Conservation (phyloP, 805 yeast genomes). For the Scheffersomyces stipitis region DNA sequence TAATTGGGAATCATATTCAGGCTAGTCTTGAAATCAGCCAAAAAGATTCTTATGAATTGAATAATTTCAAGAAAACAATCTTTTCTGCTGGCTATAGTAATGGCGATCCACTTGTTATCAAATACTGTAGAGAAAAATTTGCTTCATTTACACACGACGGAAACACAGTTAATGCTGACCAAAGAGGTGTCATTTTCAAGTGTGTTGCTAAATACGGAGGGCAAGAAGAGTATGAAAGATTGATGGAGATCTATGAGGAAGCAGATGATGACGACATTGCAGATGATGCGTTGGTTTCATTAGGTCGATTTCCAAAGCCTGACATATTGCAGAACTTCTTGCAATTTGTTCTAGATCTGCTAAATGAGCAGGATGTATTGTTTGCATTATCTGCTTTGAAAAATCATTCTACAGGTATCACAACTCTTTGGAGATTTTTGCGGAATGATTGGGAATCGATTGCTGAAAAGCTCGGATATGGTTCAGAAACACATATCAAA, state of each 20-base stretch:
- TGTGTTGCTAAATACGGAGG: slow-evolving; percentile 69
- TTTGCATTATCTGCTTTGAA: slow-evolving; percentile 76
- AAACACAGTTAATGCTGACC: slow-evolving; percentile 70
- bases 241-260: slow-evolving; percentile 58
- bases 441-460: slow-evolving; percentile 70
- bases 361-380: slow-evolving; percentile 70
- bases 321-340: slow-evolving; percentile 51
- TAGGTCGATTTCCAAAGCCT: slow-evolving; percentile 61
- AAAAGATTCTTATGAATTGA: slow-evolving; percentile 56
- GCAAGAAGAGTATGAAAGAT: slow-evolving; percentile 57
- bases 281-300: slow-evolving; percentile 62
- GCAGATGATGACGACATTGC: slow-evolving; percentile 68
- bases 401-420: slow-evolving; percentile 61
- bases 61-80: slow-evolving; percentile 65
- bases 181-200: slow-evolving; percentile 63
- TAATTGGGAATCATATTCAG: slow-evolving; percentile 54
- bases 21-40: slow-evolving; percentile 59
- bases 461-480: slow-evolving; percentile 70
- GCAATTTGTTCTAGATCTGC: slow-evolving; percentile 54
- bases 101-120: slow-evolving; percentile 46
- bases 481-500: slow-evolving; percentile 73
- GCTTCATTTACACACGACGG: slow-evolving; percentile 60
- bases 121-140: slow-evolving; percentile 51
- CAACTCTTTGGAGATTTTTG: slow-evolving; percentile 73
- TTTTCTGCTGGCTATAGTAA: slow-evolving; percentile 59